Conservation (phyloP, 352 stramenopile species). For the Globisporangium sylvaticum region DNA sequence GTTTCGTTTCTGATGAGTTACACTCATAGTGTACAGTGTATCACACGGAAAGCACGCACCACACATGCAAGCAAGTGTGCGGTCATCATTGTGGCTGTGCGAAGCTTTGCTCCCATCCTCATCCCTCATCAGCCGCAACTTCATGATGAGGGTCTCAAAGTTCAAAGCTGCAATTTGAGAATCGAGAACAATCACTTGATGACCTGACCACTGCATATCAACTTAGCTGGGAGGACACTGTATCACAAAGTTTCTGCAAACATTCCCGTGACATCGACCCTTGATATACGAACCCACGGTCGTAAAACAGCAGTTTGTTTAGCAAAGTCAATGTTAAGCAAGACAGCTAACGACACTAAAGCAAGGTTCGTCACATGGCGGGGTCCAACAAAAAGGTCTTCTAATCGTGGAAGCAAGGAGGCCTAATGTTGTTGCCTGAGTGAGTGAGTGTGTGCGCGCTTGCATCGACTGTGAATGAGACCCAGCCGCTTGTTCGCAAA, state of each 20-base stretch:
- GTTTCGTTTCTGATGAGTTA: no score
- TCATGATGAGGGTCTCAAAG: background rate
- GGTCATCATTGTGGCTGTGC: background rate
- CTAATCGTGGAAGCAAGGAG: slow-evolving; percentile 6
- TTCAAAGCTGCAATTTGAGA: background rate
- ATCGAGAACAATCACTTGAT: slow-evolving; percentile 6
- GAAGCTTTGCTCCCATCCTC: background rate
- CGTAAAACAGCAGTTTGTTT: no score
- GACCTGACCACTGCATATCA: background rate
- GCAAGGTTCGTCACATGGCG: background rate
- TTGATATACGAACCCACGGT: no score
- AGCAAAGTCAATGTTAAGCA: no score
- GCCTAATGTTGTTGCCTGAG: no score
- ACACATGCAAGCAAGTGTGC: background rate
- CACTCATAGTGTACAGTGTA: no score
- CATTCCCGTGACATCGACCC: background rate
- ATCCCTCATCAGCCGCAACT: background rate
- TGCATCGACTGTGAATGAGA: background rate
- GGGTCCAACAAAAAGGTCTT: background rate
- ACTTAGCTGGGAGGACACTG: background rate
- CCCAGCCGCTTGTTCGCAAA: background rate
- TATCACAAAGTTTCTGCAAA: background rate
- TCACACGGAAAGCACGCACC: background rate
- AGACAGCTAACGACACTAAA: background rate
- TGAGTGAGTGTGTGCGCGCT: no score